These are phyloP conservation scores for Trypanosoma brucei DNA, from an alignment of 208 protist genomes.

Conservation along the genomic window DNA sequence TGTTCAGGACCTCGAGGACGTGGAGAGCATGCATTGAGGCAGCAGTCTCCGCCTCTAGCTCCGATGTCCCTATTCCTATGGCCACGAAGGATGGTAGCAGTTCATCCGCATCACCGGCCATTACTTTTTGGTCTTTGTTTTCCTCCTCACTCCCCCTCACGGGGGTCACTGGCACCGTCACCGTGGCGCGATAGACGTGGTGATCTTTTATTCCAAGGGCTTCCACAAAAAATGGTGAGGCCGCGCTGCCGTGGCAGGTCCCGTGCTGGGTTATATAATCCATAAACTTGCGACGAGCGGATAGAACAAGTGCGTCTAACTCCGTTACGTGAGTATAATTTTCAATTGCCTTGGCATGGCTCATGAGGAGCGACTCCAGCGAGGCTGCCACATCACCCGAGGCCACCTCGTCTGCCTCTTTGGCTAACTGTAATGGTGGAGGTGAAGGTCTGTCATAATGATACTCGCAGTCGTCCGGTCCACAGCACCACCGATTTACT, in stretches of 20 bases:
- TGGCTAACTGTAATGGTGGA: conserved; percentile 44
- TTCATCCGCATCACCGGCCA: neutral
- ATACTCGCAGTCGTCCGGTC: conserved; percentile 44
- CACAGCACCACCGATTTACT: conserved; percentile 69
- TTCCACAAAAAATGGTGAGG: conserved; percentile 58
- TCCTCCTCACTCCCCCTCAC: neutral
- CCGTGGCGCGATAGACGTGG: conserved; percentile 63
- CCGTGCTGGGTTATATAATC: conserved; percentile 38
- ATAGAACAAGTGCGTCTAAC: conserved; percentile 28
- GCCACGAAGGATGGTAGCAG: conserved; percentile 50
- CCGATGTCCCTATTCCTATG: conserved; percentile 60
- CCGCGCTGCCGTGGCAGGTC: neutral
- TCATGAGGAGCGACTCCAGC: conserved; percentile 56
- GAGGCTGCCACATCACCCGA: conserved; percentile 10
- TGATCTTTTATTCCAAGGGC: conserved; percentile 50
- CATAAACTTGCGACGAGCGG: conserved; percentile 33
- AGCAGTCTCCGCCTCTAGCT: conserved; percentile 42
- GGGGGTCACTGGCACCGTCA: conserved; percentile 50
- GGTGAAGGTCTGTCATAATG: conserved; percentile 41
- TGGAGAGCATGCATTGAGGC: conserved; percentile 75
- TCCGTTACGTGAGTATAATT: conserved; percentile 28
- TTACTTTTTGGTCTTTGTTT: neutral
- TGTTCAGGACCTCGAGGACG: conserved; percentile 43
- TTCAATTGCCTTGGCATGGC: conserved; percentile 49
- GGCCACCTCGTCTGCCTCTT: neutral